Base-by-base conservation (phyloP, 1,284 basidiomycete genomes). In the Ceratobasidium papillatum region DNA sequence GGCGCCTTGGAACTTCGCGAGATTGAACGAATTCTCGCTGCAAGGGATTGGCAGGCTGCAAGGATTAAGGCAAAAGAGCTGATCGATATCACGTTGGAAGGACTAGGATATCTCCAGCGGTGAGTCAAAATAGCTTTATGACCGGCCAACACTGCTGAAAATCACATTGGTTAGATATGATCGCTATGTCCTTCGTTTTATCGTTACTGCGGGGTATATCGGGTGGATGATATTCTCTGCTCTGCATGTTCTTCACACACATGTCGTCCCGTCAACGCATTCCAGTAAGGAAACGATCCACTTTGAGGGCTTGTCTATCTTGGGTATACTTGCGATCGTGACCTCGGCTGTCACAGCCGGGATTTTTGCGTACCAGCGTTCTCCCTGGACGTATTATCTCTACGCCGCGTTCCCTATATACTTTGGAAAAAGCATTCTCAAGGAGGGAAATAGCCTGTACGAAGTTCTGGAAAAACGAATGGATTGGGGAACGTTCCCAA, bases 71-170 rank as follows among this genome's bases (percentile, higher is more conserved):
- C 91, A 5, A 81, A 84, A 1, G 81, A 86, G 27, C 84, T 95
- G 14, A 91, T 94, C 69, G 79, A 85, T 38, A 79, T 84, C 17
- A 85, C 87, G 2, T 83, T 96, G 2, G 82, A 86, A 61, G 94
- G 94, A 0, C 83, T 95, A 25, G 87, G 88, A 56, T 96, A 96
- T 80, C 86, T 96, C 4, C 92, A 96, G 81, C 95, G 93, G 81
- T 94, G 69, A 73, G 83, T 78, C 11, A 34, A 75, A 45, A 59
- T 2, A 22, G 11, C n/a, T 19, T 11, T 17, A 34, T 32, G 17
- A n/a, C n/a, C 11, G 12, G 3, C 45, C 12, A 1, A 32, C 5
- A 43, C 19, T 36, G 17, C 30, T 71, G 38, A 63, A 11, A 45
- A 14, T 14, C n/a, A 25, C n/a, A 22, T 14, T 51, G 11, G 3